Evolutionary conservation across 2,329 filamentous ascomycete genomes (phyloP).

Genomic region (Colletotrichum eleusines): DNA sequence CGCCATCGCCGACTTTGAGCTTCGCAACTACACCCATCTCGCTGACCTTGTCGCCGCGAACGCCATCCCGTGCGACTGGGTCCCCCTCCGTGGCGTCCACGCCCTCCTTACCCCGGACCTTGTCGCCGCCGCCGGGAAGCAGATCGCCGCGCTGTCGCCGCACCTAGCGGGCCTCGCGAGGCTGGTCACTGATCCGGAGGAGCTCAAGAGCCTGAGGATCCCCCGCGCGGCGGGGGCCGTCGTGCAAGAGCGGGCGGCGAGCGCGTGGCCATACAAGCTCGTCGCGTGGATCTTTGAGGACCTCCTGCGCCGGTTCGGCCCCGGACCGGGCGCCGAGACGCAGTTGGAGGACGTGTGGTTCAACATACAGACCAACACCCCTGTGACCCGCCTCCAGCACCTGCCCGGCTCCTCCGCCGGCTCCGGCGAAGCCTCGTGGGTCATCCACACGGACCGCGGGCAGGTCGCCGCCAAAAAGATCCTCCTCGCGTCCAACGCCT

Average conservation of each 20-base stretch:
- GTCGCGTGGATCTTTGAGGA: slow-evolving; percentile 77
- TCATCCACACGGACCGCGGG: slow-evolving; percentile 77
- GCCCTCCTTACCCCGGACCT: slow-evolving; percentile 69
- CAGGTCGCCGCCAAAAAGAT: slow-evolving; percentile 71
- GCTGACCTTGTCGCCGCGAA: slow-evolving; percentile 67
- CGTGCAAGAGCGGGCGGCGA: slow-evolving; percentile 73
- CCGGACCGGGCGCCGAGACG: slow-evolving; percentile 43
- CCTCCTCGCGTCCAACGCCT: slow-evolving; percentile 85
- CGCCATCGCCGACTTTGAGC: slow-evolving; percentile 77
- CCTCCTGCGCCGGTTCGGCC: slow-evolving; percentile 55
- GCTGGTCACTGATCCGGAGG: slow-evolving; percentile 54
- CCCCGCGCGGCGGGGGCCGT: slow-evolving; percentile 72
- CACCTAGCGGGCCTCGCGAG: slow-evolving; percentile 65
- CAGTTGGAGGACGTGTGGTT: slow-evolving; percentile 53
- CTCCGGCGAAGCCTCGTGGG: slow-evolving; percentile 59
- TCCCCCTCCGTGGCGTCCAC: slow-evolving; percentile 71
- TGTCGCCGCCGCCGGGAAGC: slow-evolving; percentile 63
- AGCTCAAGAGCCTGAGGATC: slow-evolving; percentile 66
- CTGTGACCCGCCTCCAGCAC: slow-evolving; percentile 65
- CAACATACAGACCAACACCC: slow-evolving; percentile 82
- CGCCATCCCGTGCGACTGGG: slow-evolving; percentile 78
- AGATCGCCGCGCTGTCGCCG: slow-evolving; percentile 68
- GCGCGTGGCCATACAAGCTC: slow-evolving; percentile 87
- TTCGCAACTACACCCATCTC: slow-evolving; percentile 74
- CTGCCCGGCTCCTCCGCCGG: slow-evolving; percentile 8